A percentile compares a stretch with the other conserved stretches of the same genome.
Conservation (phyloP, 805 yeast species). For the Debaryomyces prosopidis region DNA sequence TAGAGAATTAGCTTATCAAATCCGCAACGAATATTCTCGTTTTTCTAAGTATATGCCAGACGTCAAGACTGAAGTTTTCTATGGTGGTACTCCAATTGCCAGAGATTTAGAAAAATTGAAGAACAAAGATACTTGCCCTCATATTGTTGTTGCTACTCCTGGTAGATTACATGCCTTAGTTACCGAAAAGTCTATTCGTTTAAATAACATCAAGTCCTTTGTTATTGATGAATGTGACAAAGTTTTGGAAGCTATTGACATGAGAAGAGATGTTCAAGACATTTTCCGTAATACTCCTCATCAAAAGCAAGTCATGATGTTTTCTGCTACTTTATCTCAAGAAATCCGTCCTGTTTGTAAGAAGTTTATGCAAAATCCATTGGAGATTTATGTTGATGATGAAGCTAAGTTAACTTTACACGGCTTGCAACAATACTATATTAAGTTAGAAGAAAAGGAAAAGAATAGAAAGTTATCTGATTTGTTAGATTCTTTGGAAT, state of each 20-base stretch:
- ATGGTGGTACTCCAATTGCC: slow-evolving; percentile 88
- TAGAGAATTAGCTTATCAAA: slow-evolving; percentile 97
- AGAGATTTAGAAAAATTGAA: slow-evolving; percentile 86
- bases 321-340: slow-evolving; percentile 91
- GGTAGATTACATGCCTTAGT: slow-evolving; percentile 96
- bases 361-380: slow-evolving; percentile 96
- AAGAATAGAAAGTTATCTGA: slow-evolving; percentile 93
- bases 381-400: slow-evolving; percentile 96
- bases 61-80: slow-evolving; percentile 93
- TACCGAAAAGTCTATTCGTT: slow-evolving; percentile 83
- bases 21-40: slow-evolving; percentile 94
- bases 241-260: slow-evolving; percentile 85
- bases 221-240: slow-evolving; percentile 99
- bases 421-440: slow-evolving; percentile 95
- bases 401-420: slow-evolving; percentile 96
- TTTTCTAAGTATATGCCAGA: slow-evolving; percentile 99
- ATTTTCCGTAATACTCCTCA: slow-evolving; percentile 96
- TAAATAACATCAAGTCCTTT: slow-evolving; percentile 87
- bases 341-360: slow-evolving; percentile 96
- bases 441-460: slow-evolving; percentile 85
- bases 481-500: slow-evolving; percentile 88
- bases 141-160: slow-evolving; percentile 96
- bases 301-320: slow-evolving; percentile 99
- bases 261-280: slow-evolving; percentile 99
- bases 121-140: slow-evolving; percentile 93